Evolutionary conservation across 805 yeast genomes (phyloP).

Genomic region (Kregervanrija pseudodelftensis): DNA sequence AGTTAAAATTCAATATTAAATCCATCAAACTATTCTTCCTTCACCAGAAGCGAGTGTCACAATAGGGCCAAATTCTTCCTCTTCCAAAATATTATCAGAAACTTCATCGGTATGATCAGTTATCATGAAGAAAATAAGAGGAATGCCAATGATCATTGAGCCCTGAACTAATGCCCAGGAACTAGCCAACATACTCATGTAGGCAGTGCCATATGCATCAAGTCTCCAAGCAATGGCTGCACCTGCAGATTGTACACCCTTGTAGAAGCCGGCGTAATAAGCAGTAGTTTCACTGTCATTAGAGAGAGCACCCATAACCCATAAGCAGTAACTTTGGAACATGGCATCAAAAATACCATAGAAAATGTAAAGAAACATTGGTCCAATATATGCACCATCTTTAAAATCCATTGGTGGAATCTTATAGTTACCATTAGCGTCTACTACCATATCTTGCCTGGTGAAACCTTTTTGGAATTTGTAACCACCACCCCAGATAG

Average conservation of each 20-base stretch:
- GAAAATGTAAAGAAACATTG: slow-evolving; percentile 54
- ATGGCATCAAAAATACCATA: slow-evolving; percentile 56
- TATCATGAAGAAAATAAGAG: slow-evolving; percentile 38
- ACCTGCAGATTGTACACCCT: slow-evolving; percentile 59
- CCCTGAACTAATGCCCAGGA: slow-evolving; percentile 48
- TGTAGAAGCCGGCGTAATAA: slow-evolving; percentile 54
- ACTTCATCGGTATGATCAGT: slow-evolving; percentile 23
- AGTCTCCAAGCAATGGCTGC: slow-evolving; percentile 53
- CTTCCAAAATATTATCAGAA: slow-evolving; percentile 9
- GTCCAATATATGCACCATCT: slow-evolving; percentile 44
- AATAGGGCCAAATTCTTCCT: slow-evolving; percentile 2
- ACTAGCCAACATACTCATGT: slow-evolving; percentile 37
- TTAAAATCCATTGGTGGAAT: slow-evolving; percentile 35
- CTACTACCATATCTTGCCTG: slow-evolving; percentile 18
- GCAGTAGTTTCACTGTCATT: slow-evolving; percentile 51
- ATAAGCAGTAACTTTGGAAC: slow-evolving; percentile 51
- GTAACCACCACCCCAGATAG: slow-evolving; percentile 55
- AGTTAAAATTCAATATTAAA: not conserved
- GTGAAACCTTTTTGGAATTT: slow-evolving; percentile 24
- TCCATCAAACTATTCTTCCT: slow-evolving; percentile 2
- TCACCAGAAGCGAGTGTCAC: slow-evolving; percentile 5
- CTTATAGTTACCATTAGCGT: not conserved
- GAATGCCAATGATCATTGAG: slow-evolving; percentile 41
- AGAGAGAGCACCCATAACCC: slow-evolving; percentile 53
- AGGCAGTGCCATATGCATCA: slow-evolving; percentile 17